phyloP scores from a whole-genome alignment of 1,284 basidiomycete genomes.

The Cystobasidium pallidum region DNA sequence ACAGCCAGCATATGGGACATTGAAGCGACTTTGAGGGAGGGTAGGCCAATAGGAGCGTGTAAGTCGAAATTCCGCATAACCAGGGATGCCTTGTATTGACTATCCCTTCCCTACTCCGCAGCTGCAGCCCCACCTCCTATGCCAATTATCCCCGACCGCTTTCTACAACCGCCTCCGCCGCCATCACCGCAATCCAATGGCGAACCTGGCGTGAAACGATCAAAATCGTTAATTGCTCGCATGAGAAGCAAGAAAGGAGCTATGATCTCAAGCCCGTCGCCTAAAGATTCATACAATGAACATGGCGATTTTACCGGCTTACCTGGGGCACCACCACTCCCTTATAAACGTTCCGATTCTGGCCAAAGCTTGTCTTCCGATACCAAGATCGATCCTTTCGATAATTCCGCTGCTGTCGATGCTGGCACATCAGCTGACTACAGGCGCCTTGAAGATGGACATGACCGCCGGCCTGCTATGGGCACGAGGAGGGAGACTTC shows the following conservation, averaged over 20 bases:
- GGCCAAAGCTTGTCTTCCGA: not conserved
- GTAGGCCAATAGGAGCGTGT: constrained; percentile 35
- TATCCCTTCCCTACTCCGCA: not conserved
- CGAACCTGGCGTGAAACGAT: constrained; percentile 31
- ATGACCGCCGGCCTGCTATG: constrained; percentile 10
- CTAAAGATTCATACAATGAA: not conserved
- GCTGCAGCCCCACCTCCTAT: constrained; percentile 34
- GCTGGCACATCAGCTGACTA: constrained; percentile 5
- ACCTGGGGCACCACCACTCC: not conserved
- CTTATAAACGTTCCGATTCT: constrained; percentile 10
- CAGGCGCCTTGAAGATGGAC: not conserved
- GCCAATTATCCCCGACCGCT: constrained; percentile 37
- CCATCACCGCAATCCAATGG: constrained; percentile 6
- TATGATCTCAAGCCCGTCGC: constrained; percentile 11
- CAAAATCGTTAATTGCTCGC: constrained; percentile 39
- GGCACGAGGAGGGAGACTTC: constrained; percentile 1
- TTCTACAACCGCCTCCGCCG: not conserved
- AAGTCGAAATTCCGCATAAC: not conserved
- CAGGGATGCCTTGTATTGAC: not conserved
- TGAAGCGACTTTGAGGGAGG: constrained; percentile 39
- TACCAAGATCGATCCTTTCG: constrained; percentile 3
- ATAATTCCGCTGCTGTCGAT: constrained; percentile 19
- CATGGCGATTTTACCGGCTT: not conserved
- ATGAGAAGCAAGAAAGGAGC: constrained; percentile 39
- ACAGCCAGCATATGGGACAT: constrained; percentile 45